Evolutionary conservation across 352 stramenopile species (phyloP).

Genomic region (Globisporangium irregulare): DNA sequence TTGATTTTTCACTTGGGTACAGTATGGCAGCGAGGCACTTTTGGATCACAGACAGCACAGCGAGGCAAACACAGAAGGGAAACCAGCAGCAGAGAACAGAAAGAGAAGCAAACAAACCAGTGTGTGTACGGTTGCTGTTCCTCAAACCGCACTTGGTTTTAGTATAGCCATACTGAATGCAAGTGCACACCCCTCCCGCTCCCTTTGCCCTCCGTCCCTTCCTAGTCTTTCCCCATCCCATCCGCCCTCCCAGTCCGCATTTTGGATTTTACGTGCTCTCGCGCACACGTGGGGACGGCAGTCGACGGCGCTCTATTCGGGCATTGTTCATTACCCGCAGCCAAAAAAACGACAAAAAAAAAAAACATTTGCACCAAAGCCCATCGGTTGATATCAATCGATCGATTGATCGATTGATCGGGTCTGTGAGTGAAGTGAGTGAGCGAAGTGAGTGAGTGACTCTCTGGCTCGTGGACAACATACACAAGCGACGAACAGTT

Average conservation of each 20-base stretch:
- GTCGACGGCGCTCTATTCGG: neutral
- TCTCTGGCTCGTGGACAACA: neutral
- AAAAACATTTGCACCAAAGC: neutral
- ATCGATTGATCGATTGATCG: too few relatives aligned
- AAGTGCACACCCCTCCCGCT: conserved; percentile 9
- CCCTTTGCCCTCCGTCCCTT: neutral
- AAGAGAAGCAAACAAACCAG: neutral
- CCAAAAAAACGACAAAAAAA: neutral
- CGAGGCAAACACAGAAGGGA: neutral
- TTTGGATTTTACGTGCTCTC: conserved; percentile 43
- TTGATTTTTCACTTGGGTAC: conserved; percentile 4
- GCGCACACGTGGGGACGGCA: conserved; percentile 7
- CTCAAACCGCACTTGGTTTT: conserved; percentile 1
- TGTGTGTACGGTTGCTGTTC: conserved; percentile 7
- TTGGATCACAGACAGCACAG: neutral
- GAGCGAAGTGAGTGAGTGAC: neutral
- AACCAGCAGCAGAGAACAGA: too few relatives aligned
- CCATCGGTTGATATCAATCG: neutral
- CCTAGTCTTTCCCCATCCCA: neutral
- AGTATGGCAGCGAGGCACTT: conserved; percentile 1
- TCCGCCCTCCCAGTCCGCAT: conserved; percentile 15
- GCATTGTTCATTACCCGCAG: neutral
- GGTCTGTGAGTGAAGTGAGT: neutral
- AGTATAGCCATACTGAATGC: conserved; percentile 15
- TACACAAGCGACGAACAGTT: neutral